These are phyloP conservation scores for Exserohilum rostratum DNA, from an alignment of 2,329 filamentous ascomycete species.

Conservation along the genomic window DNA sequence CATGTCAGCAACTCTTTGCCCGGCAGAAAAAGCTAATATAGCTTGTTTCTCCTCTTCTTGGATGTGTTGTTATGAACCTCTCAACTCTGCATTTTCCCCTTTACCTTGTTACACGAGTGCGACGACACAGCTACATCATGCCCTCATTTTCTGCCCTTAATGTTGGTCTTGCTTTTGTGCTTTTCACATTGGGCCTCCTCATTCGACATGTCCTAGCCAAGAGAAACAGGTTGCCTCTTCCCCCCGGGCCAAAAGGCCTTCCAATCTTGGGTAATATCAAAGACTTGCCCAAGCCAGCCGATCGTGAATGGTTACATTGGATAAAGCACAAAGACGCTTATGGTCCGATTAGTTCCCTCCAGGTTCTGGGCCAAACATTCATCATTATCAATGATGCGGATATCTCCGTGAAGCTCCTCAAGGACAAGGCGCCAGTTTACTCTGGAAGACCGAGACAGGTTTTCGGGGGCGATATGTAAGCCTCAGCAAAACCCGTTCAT, in stretches of 20 bases:
- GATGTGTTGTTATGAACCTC: too few relatives aligned
- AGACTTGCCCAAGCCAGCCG: constrained; percentile 53
- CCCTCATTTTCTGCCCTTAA: not conserved
- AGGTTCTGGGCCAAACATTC: constrained; percentile 37
- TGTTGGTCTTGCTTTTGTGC: not conserved
- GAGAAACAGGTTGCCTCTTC: constrained; percentile 39
- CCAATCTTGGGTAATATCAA: constrained; percentile 58
- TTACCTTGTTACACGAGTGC: too few relatives aligned
- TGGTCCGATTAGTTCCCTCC: constrained; percentile 40
- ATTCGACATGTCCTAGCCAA: not conserved
- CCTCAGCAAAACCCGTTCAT: not conserved
- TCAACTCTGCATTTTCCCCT: not conserved
- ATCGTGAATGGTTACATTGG: constrained; percentile 53
- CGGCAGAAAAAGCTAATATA: too few relatives aligned
- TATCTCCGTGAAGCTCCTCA: constrained; percentile 33
- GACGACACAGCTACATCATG: not conserved
- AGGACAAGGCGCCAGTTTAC: constrained; percentile 26
- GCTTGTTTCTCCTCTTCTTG: too few relatives aligned
- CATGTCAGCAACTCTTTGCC: too few relatives aligned
- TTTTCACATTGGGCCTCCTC: not conserved
- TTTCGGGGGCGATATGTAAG: constrained; percentile 36
- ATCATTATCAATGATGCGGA: constrained; percentile 39
- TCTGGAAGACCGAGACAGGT: constrained; percentile 31
- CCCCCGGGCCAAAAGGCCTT: constrained; percentile 58
- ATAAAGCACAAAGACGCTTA: constrained; percentile 50